Evolutionary conservation across 2,329 filamentous ascomycete genomes (phyloP).

Genomic region (Simplicillium sp.): DNA sequence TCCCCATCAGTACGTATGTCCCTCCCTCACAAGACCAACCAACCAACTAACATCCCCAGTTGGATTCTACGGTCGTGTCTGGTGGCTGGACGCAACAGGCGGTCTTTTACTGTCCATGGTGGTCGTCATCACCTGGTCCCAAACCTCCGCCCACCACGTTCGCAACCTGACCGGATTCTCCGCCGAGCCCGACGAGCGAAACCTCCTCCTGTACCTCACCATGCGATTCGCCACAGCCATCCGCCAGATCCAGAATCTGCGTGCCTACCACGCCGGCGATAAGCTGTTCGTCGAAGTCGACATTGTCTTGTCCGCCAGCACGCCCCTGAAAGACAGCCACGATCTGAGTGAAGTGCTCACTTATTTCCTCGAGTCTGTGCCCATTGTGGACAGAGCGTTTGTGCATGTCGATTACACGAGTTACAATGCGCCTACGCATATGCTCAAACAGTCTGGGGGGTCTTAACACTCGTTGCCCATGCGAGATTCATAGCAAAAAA

Average conservation of each 20-base stretch:
- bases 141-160: slow-evolving; percentile 67
- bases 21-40: neutral
- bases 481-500: too few species aligned
- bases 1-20: slow-evolving; percentile 53
- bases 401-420: slow-evolving; percentile 58
- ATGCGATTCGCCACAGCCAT: slow-evolving; percentile 91
- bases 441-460: slow-evolving; percentile 25
- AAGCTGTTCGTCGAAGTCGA: slow-evolving; percentile 77
- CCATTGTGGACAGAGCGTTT: slow-evolving; percentile 65
- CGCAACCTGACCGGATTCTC: slow-evolving; percentile 72
- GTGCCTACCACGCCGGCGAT: slow-evolving; percentile 78
- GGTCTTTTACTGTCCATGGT: slow-evolving; percentile 69
- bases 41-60: slow-evolving; percentile 25
- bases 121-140: slow-evolving; percentile 72
- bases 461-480: neutral
- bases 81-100: slow-evolving; percentile 77
- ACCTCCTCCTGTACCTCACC: slow-evolving; percentile 78
- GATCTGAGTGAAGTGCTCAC: slow-evolving; percentile 70
- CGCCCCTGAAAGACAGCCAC: slow-evolving; percentile 68
- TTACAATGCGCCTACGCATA: slow-evolving; percentile 53
- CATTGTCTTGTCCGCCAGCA: slow-evolving; percentile 70
- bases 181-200: slow-evolving; percentile 71
- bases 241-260: slow-evolving; percentile 72
- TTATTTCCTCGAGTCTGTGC: slow-evolving; percentile 77
- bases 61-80: slow-evolving; percentile 65